Conservation (phyloP, 2,329 filamentous ascomycete genomes). For the Trichophyton schoenleinii region DNA sequence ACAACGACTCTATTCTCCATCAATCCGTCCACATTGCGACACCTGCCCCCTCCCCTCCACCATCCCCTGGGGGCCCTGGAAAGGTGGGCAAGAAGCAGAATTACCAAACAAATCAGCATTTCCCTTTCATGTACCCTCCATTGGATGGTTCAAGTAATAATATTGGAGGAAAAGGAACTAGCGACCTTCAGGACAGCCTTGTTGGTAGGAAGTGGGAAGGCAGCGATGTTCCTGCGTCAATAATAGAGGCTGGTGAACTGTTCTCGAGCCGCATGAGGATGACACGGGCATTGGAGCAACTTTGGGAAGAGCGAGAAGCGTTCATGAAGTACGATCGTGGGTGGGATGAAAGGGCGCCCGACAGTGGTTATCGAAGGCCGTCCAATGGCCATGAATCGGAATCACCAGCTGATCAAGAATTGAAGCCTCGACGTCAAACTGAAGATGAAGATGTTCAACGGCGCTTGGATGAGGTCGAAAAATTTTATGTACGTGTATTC, state of each 20-base stretch:
- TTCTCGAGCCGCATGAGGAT: conserved; percentile 85
- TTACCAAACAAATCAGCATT: conserved; percentile 97
- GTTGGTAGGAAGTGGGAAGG: conserved; percentile 77
- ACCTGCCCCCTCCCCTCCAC: conserved; percentile 86
- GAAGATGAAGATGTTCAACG: conserved; percentile 31
- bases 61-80: conserved; percentile 73
- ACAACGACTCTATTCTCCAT: conserved; percentile 64
- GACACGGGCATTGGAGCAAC: conserved; percentile 77
- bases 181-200: conserved; percentile 49
- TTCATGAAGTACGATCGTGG: conserved; percentile 89
- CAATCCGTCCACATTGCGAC: conserved; percentile 98
- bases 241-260: conserved; percentile 83
- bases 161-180: conserved; percentile 75
- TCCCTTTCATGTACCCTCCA: conserved; percentile 93
- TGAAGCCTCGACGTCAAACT: conserved; percentile 19
- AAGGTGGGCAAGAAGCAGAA: conserved; percentile 98
- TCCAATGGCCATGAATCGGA: conserved; percentile 14
- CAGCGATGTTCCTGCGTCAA: conserved; percentile 80
- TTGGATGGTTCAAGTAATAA: conserved; percentile 79
- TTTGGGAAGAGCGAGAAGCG: conserved; percentile 86
- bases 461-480: conserved; percentile 61
- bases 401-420: conserved; percentile 7
- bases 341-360: conserved; percentile 50
- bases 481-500: conserved; percentile 63
- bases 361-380: conserved; percentile 25